Base-by-base conservation (phyloP, 352 stramenopile genomes). In the Phytophthora capsici region DNA sequence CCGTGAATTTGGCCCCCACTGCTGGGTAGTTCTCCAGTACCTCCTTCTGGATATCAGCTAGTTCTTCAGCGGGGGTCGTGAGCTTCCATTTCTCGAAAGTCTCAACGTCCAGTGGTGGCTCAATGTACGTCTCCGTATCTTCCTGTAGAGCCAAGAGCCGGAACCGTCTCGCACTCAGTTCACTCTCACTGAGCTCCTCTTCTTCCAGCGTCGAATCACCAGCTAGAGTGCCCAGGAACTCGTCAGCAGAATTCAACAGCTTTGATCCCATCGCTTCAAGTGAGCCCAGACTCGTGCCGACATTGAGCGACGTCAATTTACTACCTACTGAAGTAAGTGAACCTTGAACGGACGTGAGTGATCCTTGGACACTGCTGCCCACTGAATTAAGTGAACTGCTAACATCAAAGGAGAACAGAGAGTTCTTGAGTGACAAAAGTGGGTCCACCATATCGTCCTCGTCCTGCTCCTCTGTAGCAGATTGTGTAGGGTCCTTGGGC, bases 61-160 rank as follows among this genome's bases (percentile, higher is more conserved):
- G 54, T 10, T 89, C 77, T 2, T 77, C 73, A 0, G 63, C 40
- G 0, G 62, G 49, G 6, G 77, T 77, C 4, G 51, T 46, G 6
- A 63, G 26, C 45, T 77, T 75, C 83, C 83, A 92, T 67, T 89
- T 89, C 30, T 78, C 65, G 60, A 90, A 92, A 4, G 83, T 86
- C 57, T 89, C 77, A 1, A 73, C 34, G 32, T 90, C 80, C 16
- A 88, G 41, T 10, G 83, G 83, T 20, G 75, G 69, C 0, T 90
- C 73, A 6, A 81, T 49, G 61, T 90, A 92, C 59, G 83, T 92
- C 43, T 89, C 73, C 7, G 75, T 63, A 38, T 88, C 80, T 52
- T 89, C 79, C 43, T 92, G 83, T 12, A 91, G 60, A 19, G 83
- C 83, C 48, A 88, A 45, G 37, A 92, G 47, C 1, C 83, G 69